These are phyloP conservation scores for Lepidium africanum DNA, from an alignment of 345 rosid genomes.

Conservation along the genomic window DNA sequence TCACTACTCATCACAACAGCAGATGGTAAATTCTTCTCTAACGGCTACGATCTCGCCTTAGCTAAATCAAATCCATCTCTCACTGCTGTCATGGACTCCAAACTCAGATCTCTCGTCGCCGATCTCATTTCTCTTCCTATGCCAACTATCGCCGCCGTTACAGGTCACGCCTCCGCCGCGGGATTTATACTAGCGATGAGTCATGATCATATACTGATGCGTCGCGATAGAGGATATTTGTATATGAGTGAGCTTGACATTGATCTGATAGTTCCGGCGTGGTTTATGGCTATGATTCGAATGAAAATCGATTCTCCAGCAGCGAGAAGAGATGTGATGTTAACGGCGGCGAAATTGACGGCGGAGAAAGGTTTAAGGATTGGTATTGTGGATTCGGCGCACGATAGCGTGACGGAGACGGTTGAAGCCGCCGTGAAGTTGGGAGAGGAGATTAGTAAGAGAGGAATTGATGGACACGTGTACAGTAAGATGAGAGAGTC, in stretches of 20 bases:
- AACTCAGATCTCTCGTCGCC: constrained; percentile 33
- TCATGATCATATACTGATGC: constrained; percentile 60
- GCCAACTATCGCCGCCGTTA: constrained; percentile 58
- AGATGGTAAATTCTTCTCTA: constrained; percentile 78
- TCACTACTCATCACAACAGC: constrained; percentile 60
- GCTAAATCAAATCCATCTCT: constrained; percentile 32
- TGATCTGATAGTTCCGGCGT: constrained; percentile 36
- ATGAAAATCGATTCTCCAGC: constrained; percentile 35
- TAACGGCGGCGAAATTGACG: constrained; percentile 48
- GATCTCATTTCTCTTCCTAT: constrained; percentile 58
- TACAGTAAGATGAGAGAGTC: constrained; percentile 44
- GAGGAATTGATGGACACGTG: constrained; percentile 45
- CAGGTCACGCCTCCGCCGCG: constrained; percentile 78
- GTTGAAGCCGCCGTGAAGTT: constrained; percentile 38
- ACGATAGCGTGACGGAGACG: constrained; percentile 44
- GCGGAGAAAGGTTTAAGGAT: constrained; percentile 36
- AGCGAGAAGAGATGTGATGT: constrained; percentile 36
- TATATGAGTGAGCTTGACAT: constrained; percentile 79
- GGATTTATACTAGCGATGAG: constrained; percentile 49
- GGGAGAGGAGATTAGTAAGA: constrained; percentile 32
- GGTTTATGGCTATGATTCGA: constrained; percentile 34
- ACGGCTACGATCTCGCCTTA: constrained; percentile 69
- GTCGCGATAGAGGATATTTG: constrained; percentile 57
- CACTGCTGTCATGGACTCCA: constrained; percentile 29
- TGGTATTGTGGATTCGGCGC: constrained; percentile 43